Base-by-base conservation (phyloP, 2,329 filamentous ascomycete genomes). In the Geosmithia morbida region DNA sequence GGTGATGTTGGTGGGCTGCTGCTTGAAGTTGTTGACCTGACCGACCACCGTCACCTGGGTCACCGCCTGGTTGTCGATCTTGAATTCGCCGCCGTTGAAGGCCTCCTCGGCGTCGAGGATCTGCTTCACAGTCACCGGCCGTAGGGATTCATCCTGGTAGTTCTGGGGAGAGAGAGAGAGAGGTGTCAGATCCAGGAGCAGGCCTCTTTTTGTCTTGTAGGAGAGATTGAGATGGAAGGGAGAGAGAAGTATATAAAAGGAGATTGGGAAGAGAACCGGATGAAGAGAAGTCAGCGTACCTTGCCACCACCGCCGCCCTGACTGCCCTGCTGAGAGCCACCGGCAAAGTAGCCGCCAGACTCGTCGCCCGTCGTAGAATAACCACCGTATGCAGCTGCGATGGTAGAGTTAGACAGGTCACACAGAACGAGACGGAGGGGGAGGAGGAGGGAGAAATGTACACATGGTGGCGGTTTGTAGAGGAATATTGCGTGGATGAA, bases 51-150 rank as follows among this genome's bases (percentile, higher is more conserved):
- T 90, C 56, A 69, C 61, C 68, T 90, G 75, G 41, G 81, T 82
- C 51, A 89, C 71, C 53, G 83, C 76, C 44, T 72, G 66, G 53
- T 80, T 83, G 66, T 97, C 92, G 57, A 97, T 85, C 53, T 81
- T 80, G 74, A 94, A 92, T 37, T 87, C 82, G 48, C 81, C 79
- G 49, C 71, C 72, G 2, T 81, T 79, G 61, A 85, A 83, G 40
- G 81, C 77, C 65, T 87, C 83, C 52, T 84, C 75, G 53, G 87
- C 86, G 52, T 94, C 87, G 59, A 89, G 71, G 49, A 96, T 77
- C 67, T 98, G 92, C 66, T 96, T 96, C 67, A 97, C 87, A 11
- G 92, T 98, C 44, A 96, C 85, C 1, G 92, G 89, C 43, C 92
- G 85, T 46, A 98, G 76, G 18, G 87, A 89, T 57, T 96, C 87